phyloP scores from a whole-genome alignment of 208 protist genomes.

The Kentomonas sorsogonicus region DNA sequence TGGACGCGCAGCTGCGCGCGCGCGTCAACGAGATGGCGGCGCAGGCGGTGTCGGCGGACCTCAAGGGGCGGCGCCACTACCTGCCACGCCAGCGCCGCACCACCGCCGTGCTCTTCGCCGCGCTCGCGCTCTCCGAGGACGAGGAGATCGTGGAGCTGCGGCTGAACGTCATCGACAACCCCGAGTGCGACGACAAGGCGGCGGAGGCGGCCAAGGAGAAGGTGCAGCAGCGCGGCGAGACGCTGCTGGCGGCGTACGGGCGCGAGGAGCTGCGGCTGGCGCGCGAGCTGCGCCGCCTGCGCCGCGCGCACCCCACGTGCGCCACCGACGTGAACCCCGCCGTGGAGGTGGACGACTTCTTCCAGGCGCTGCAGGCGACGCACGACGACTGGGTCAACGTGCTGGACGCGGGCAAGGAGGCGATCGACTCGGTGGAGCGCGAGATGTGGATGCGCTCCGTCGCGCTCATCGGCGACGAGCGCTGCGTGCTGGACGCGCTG shows the following conservation, averaged over 20 bases:
- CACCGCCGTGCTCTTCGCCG: slow-evolving; percentile 20
- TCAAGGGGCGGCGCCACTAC: slow-evolving; percentile 31
- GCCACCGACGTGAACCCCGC: slow-evolving; percentile 59
- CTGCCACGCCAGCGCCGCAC: slow-evolving; percentile 18
- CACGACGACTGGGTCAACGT: slow-evolving; percentile 43
- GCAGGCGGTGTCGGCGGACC: slow-evolving; percentile 14
- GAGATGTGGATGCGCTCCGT: slow-evolving; percentile 39
- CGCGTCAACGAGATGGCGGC: slow-evolving; percentile 21
- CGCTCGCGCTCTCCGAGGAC: slow-evolving; percentile 33
- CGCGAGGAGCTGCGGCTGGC: slow-evolving; percentile 33
- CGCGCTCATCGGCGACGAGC: slow-evolving; percentile 45
- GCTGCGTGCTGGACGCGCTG: slow-evolving; percentile 39
- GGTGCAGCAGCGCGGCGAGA: slow-evolving; percentile 21
- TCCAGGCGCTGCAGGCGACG: slow-evolving; percentile 28
- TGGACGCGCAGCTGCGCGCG: slow-evolving; percentile 26
- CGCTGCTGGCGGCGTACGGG: slow-evolving; percentile 27
- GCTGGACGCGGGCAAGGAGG: slow-evolving; percentile 16
- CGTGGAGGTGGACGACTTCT: slow-evolving; percentile 44
- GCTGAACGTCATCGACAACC: slow-evolving; percentile 24
- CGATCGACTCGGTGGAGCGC: slow-evolving; percentile 26
- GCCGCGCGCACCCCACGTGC: slow-evolving; percentile 44
- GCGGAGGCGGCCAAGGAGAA: slow-evolving; percentile 23
- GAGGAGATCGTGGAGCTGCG: slow-evolving; percentile 39
- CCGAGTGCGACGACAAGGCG: slow-evolving; percentile 17
- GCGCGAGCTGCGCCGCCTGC: slow-evolving; percentile 23